Percentiles rank a stretch among this genome's conserved stretches.
phyloP scores from a whole-genome alignment of 805 yeast species.

The Kodamaea kaohsiungensis region DNA sequence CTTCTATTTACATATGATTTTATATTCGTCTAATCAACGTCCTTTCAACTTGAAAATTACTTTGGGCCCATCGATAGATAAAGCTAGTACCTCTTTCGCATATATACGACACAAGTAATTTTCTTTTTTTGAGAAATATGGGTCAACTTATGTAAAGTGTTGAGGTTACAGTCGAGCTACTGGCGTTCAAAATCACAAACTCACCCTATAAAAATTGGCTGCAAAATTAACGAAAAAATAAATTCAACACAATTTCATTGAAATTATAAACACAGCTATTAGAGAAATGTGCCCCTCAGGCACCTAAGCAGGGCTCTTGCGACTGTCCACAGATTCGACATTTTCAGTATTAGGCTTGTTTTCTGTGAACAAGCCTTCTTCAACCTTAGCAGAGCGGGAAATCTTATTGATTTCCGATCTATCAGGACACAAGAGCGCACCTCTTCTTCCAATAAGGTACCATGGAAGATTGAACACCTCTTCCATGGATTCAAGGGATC shows the following conservation, averaged over 20 bases:
- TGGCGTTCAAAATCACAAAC: too few species aligned
- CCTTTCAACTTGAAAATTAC: too few species aligned
- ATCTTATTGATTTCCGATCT: constrained; percentile 26
- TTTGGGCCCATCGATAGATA: too few species aligned
- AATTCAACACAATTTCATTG: background rate
- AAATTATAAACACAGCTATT: background rate
- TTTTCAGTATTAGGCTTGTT: background rate
- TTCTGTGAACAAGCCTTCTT: background rate
- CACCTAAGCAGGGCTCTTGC: background rate
- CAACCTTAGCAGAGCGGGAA: background rate
- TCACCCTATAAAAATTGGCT: too few species aligned
- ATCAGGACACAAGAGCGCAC: constrained; percentile 27
- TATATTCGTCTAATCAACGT: background rate
- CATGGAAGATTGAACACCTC: constrained; percentile 28
- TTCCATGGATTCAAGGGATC: constrained; percentile 29
- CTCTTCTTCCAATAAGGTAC: constrained; percentile 27
- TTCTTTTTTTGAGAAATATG: too few species aligned
- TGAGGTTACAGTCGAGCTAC: too few species aligned
- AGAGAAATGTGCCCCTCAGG: background rate
- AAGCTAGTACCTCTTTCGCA: too few species aligned
- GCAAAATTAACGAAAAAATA: background rate
- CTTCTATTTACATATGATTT: background rate
- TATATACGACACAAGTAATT: too few species aligned
- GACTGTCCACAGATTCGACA: background rate
- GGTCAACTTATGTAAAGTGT: too few species aligned